Percentiles rank a stretch among this genome's conserved stretches.
These are phyloP conservation scores for Falciphora oryzae DNA, from an alignment of 2,329 filamentous ascomycete genomes.

Conservation along the genomic window DNA sequence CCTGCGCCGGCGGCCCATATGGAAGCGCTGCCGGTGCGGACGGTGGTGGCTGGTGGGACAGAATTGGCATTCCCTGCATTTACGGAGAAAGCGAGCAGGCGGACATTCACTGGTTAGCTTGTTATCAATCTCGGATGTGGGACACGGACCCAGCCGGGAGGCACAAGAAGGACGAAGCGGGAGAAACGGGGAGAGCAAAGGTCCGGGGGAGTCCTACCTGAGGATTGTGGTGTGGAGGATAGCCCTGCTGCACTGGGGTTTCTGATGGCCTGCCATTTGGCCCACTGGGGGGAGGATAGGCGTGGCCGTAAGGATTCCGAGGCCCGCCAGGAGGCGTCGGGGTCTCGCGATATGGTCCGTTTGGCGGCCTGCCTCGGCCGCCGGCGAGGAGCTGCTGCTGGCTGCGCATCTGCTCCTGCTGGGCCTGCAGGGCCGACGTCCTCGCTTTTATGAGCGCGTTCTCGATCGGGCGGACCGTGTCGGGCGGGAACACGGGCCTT, in stretches of 20 bases:
- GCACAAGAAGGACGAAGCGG: background rate
- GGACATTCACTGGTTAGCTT: background rate
- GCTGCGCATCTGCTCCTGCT: conserved; percentile 48
- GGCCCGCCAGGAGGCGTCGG: conserved; percentile 59
- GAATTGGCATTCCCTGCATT: conserved; percentile 8
- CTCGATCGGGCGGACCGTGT: conserved; percentile 86
- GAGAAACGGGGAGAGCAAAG: background rate
- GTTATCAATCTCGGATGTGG: background rate
- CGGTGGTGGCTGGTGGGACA: conserved; percentile 30
- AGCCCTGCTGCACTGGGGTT: conserved; percentile 19
- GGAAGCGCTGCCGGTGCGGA: conserved; percentile 30
- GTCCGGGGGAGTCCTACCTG: background rate
- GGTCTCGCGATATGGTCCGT: conserved; percentile 58
- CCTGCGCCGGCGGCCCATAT: conserved; percentile 36
- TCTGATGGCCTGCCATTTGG: conserved; percentile 27
- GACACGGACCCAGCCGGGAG: background rate
- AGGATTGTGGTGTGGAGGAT: conserved; percentile 17
- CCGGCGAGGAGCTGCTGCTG: conserved; percentile 51
- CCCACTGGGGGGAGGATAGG: conserved; percentile 21
- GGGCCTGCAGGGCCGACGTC: conserved; percentile 53
- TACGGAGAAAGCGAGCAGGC: conserved; percentile 16
- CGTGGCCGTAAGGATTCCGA: conserved; percentile 23
- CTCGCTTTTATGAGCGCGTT: conserved; percentile 83
- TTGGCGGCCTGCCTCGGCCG: conserved; percentile 20
- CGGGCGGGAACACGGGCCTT: conserved; percentile 83